Evolutionary conservation across 495 filamentous ascomycete genomes (phyloP).

Genomic region (Clohesyomyces aquaticus): DNA sequence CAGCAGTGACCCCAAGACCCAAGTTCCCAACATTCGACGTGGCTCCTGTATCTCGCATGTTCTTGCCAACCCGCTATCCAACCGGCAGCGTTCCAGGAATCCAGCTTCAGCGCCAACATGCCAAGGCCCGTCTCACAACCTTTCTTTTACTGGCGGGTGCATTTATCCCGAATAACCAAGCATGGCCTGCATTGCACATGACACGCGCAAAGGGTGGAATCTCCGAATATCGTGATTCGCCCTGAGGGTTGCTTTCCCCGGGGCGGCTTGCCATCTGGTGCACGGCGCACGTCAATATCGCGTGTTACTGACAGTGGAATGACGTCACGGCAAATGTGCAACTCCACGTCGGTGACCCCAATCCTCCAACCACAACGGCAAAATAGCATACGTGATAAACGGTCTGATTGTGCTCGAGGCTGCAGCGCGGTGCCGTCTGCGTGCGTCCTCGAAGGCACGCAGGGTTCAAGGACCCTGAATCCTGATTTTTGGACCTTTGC

Average conservation of each 20-base stretch:
- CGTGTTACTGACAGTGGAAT: not conserved
- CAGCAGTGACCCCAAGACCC: not conserved
- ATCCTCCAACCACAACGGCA: no score
- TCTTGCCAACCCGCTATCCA: constrained; percentile 4
- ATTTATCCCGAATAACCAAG: no score
- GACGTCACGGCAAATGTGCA: not conserved
- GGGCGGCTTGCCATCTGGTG: no score
- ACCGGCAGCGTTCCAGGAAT: constrained; percentile 30
- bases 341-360: no score
- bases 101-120: not conserved
- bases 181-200: no score
- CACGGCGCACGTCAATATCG: no score
- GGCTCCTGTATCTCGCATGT: not conserved
- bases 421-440: no score
- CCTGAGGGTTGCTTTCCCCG: no score
- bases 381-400: no score
- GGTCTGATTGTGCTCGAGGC: no score
- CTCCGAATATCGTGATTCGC: not conserved
- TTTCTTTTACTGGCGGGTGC: no score
- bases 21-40: not conserved
- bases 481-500: not conserved
- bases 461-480: not conserved
- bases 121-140: no score
- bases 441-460: not conserved
- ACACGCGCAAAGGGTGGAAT: not conserved